phyloP scores from a whole-genome alignment of 2,329 filamentous ascomycete genomes.

The Dendrostoma leiphaemia region DNA sequence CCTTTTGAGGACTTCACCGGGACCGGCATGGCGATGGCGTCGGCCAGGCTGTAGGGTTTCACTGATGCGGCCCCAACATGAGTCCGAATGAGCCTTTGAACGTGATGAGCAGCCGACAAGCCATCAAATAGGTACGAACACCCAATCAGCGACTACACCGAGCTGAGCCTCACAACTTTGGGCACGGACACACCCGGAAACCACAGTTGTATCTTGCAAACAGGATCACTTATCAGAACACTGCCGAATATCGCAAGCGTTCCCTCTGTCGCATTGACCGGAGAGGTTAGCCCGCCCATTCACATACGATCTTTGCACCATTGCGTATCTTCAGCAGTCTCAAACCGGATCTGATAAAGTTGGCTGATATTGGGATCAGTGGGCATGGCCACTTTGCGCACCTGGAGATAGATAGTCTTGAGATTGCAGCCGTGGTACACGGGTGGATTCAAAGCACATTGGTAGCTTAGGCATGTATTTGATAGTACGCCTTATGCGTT shows the following conservation, averaged over 20 bases:
- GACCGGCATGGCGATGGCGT: background rate
- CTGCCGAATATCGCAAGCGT: background rate
- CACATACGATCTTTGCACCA: slow-evolving; percentile 52
- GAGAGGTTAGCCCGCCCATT: slow-evolving; percentile 50
- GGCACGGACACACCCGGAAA: background rate
- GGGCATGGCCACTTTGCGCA: slow-evolving; percentile 52
- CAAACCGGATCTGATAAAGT: slow-evolving; percentile 39
- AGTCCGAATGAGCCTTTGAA: slow-evolving; percentile 39
- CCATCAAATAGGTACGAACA: background rate
- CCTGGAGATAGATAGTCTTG: slow-evolving; percentile 41
- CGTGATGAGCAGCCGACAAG: background rate
- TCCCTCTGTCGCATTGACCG: background rate
- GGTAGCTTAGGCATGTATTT: no score
- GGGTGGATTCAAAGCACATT: slow-evolving; percentile 7
- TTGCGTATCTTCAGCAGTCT: slow-evolving; percentile 45
- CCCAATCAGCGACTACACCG: background rate
- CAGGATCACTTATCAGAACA: background rate
- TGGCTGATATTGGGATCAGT: slow-evolving; percentile 42
- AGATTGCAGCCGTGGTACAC: slow-evolving; percentile 8
- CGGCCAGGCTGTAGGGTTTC: slow-evolving; percentile 21
- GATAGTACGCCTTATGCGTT: no score
- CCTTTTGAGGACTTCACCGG: slow-evolving; percentile 20
- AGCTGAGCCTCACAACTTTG: background rate
- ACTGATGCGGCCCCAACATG: slow-evolving; percentile 33
- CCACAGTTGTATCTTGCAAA: background rate